phyloP scores from a whole-genome alignment of 352 stramenopile species.

The Elongisporangium undulatum region DNA sequence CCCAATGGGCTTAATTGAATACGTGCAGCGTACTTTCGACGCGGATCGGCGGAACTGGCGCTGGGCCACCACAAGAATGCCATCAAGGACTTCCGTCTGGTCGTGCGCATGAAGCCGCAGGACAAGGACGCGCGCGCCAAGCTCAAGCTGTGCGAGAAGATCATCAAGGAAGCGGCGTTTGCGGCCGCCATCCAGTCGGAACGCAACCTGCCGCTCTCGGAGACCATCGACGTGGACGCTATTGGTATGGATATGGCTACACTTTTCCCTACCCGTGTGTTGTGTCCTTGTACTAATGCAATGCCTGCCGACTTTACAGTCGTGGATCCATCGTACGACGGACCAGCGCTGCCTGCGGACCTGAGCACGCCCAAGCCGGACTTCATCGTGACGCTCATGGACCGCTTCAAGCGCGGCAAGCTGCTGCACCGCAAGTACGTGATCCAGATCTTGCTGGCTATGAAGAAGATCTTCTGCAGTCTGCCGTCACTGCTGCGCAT shows the following conservation, averaged over 20 bases:
- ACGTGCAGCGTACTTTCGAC: conserved; percentile 93
- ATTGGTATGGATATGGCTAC: conserved; percentile 46
- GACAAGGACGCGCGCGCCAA: conserved; percentile 92
- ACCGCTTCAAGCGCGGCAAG: conserved; percentile 97
- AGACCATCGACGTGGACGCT: conserved; percentile 89
- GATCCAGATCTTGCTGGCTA: conserved; percentile 92
- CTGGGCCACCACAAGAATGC: conserved; percentile 97
- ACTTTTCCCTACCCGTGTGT: not conserved
- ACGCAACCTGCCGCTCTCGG: conserved; percentile 88
- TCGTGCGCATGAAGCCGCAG: conserved; percentile 94
- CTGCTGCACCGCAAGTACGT: conserved; percentile 98
- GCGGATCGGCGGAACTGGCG: conserved; percentile 95
- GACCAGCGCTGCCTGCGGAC: conserved; percentile 62
- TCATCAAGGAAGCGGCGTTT: conserved; percentile 95
- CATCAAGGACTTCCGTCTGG: conserved; percentile 96
- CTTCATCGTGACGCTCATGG: conserved; percentile 91
- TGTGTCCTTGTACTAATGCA: not conserved
- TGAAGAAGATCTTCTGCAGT: conserved; percentile 89
- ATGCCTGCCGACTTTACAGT: conserved; percentile 21
- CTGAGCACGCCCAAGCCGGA: conserved; percentile 54
- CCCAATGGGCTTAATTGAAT: not conserved
- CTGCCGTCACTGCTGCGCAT: conserved; percentile 91
- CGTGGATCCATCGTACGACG: conserved; percentile 79
- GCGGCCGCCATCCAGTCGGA: conserved; percentile 95
- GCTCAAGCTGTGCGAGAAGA: conserved; percentile 96